Evolutionary conservation across 1,139 yeast species (phyloP).

Genomic region (Suhomyces coccinellae): DNA sequence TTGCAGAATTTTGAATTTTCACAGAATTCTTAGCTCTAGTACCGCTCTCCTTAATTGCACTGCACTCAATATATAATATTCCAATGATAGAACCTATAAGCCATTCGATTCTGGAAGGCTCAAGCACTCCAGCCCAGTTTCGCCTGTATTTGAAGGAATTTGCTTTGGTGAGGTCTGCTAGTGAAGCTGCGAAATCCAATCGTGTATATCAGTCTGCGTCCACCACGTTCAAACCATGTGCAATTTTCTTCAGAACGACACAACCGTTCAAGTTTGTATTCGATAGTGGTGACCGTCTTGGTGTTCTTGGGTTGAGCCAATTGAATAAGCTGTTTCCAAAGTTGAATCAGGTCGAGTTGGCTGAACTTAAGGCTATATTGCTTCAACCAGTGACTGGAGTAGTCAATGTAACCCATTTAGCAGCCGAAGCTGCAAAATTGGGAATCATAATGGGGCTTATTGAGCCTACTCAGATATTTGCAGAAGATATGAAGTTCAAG

Average conservation of each 20-base stretch:
- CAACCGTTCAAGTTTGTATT: constrained; percentile 30
- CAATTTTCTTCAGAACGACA: constrained; percentile 20
- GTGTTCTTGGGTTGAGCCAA: constrained; percentile 33
- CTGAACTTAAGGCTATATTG: constrained; percentile 44
- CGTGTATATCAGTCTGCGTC: constrained; percentile 26
- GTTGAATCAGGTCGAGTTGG: constrained; percentile 38
- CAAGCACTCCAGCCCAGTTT: neutral
- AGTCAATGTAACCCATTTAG: constrained; percentile 21
- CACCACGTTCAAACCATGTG: constrained; percentile 8
- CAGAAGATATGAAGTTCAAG: constrained; percentile 40
- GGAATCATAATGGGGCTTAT: constrained; percentile 16
- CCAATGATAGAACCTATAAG: neutral
- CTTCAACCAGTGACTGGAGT: constrained; percentile 42
- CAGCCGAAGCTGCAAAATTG: constrained; percentile 2
- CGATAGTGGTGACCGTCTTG: constrained; percentile 29
- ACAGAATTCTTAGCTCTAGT: neutral
- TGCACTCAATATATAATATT: too few relatives aligned
- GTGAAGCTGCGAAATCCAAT: constrained; percentile 18
- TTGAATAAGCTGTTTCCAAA: constrained; percentile 40
- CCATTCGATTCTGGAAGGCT: neutral
- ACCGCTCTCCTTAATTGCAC: too few relatives aligned
- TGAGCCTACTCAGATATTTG: constrained; percentile 45
- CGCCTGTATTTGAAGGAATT: constrained; percentile 25
- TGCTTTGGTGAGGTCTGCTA: constrained; percentile 25
- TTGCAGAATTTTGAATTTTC: neutral